These are phyloP conservation scores for Colletotrichum tofieldiae DNA, from an alignment of 2,329 filamentous ascomycete species.

Conservation along the genomic window DNA sequence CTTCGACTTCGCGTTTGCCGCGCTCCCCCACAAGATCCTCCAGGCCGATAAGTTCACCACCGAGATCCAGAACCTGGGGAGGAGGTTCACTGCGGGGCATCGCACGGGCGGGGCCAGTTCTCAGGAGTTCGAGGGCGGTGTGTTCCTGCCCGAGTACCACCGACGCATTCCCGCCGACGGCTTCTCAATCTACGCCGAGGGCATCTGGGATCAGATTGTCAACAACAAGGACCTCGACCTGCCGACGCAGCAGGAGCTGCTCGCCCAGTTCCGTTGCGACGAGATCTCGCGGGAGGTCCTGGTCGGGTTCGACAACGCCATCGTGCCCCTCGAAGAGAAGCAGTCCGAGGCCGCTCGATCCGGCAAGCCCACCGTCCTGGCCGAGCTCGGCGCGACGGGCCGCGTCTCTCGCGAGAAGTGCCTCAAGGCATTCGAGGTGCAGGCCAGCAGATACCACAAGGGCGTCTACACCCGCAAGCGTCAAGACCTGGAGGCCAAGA, in stretches of 20 bases:
- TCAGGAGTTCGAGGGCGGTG: conserved; percentile 81
- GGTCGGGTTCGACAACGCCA: conserved; percentile 84
- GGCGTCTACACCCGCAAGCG: conserved; percentile 91
- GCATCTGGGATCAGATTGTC: conserved; percentile 98
- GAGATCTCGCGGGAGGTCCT: conserved; percentile 95
- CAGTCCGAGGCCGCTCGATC: conserved; percentile 81
- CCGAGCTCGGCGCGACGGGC: conserved; percentile 82
- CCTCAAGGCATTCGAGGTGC: conserved; percentile 87
- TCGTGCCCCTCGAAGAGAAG: conserved; percentile 87
- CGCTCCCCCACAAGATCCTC: conserved; percentile 95
- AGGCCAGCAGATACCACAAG: conserved; percentile 97
- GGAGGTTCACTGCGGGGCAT: conserved; percentile 86
- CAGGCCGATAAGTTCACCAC: conserved; percentile 91
- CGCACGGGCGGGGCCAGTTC: conserved; percentile 76
- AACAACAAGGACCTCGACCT: conserved; percentile 98
- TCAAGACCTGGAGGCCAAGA: conserved; percentile 86
- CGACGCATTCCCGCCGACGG: conserved; percentile 96
- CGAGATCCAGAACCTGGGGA: conserved; percentile 85
- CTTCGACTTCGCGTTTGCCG: conserved; percentile 98
- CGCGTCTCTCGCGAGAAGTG: conserved; percentile 79
- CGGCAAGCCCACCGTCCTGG: conserved; percentile 82
- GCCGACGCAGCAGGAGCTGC: conserved; percentile 95
- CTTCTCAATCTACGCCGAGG: conserved; percentile 93
- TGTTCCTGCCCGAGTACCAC: conserved; percentile 96
- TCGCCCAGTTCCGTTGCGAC: conserved; percentile 97